These are phyloP conservation scores for Nicotiana benthamiana DNA, from an alignment of 257 asterid species.

Conservation along the genomic window DNA sequence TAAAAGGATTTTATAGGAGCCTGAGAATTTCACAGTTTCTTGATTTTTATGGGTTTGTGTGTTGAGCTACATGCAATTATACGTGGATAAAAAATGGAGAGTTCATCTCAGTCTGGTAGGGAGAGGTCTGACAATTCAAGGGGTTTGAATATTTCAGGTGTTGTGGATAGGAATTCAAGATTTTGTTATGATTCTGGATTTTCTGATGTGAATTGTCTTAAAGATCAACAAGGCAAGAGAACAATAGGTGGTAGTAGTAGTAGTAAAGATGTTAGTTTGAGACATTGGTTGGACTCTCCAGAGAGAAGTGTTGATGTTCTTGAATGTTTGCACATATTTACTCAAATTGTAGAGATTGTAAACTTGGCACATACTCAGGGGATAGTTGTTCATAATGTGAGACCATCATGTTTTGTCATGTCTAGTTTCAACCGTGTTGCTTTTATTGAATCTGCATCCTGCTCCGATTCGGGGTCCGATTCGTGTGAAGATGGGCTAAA, in stretches of 20 bases:
- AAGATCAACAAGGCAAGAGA: slow-evolving; percentile 20
- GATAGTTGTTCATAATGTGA: slow-evolving; percentile 64
- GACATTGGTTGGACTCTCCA: slow-evolving; percentile 88
- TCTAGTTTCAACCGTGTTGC: slow-evolving; percentile 73
- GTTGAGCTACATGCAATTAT: slow-evolving; percentile 25
- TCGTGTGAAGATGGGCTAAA: slow-evolving; percentile 50
- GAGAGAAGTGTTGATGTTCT: slow-evolving; percentile 66
- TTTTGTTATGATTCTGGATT: slow-evolving; percentile 41
- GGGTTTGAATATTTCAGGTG: slow-evolving; percentile 47
- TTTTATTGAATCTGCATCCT: slow-evolving; percentile 81
- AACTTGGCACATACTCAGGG: slow-evolving; percentile 77
- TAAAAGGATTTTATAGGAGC: slow-evolving; percentile 11
- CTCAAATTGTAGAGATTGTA: slow-evolving; percentile 75
- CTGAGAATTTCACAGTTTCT: slow-evolving; percentile 15
- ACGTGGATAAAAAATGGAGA: slow-evolving; percentile 60
- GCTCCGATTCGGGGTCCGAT: slow-evolving; percentile 68
- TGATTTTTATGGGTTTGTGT: slow-evolving; percentile 12
- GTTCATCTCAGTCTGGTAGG: slow-evolving; percentile 80
- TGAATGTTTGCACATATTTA: slow-evolving; percentile 83
- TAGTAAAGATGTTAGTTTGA: slow-evolving; percentile 55
- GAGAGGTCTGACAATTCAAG: slow-evolving; percentile 61
- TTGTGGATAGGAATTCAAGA: slow-evolving; percentile 44
- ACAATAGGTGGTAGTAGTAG: slow-evolving; percentile 5
- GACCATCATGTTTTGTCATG: slow-evolving; percentile 92
- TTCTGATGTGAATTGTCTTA: slow-evolving; percentile 19